Conservation (phyloP, 202 grass and related monocot species). For the Bolboschoenoplectus hybrid region DNA sequence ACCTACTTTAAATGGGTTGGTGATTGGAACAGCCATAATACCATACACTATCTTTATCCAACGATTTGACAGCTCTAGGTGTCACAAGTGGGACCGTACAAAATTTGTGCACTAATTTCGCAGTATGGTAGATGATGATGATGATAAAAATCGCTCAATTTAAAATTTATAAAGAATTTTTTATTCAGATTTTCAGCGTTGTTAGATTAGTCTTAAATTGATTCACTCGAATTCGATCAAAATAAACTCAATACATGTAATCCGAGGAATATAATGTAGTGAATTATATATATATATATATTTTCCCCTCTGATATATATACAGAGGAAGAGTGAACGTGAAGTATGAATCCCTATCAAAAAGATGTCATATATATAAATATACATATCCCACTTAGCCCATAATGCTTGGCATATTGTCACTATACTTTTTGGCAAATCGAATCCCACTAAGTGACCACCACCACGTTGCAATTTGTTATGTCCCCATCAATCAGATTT, state of each 20-base stretch:
- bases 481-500: background rate
- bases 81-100: background rate
- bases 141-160: too few species aligned
- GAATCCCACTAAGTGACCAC: slow-evolving; percentile 23
- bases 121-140: background rate
- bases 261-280: too few species aligned
- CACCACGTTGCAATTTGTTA: background rate
- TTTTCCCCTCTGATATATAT: too few species aligned
- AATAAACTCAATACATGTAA: too few species aligned
- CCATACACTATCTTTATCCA: background rate
- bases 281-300: too few species aligned
- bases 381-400: slow-evolving; percentile 18
- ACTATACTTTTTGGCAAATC: slow-evolving; percentile 23
- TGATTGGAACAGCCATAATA: background rate
- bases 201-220: too few species aligned
- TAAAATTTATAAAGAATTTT: too few species aligned
- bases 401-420: slow-evolving; percentile 1
- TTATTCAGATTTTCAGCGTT: too few species aligned
- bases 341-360: slow-evolving; percentile 36
- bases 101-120: slow-evolving; percentile 20
- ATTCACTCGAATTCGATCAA: too few species aligned
- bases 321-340: background rate
- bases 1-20: background rate
- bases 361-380: background rate
- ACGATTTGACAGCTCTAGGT: background rate